Conservation (phyloP, 164 flowering plant genomes). For the Kalanchoe fedtschenkoi region DNA sequence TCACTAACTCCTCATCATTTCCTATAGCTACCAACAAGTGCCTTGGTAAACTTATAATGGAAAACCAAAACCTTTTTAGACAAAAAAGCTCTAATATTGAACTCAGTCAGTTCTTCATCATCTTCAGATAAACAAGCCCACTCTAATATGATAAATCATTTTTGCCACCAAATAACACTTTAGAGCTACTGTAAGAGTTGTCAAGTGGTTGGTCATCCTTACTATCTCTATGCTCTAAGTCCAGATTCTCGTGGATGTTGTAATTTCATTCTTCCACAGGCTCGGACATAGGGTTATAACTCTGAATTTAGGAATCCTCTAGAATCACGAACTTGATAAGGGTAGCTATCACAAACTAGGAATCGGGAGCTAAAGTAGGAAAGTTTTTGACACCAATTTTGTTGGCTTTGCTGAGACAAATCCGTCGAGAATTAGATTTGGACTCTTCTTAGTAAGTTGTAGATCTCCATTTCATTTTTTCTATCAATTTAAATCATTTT, state of each 20-base stretch:
- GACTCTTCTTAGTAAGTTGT: no score
- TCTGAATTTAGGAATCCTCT: constrained; percentile 17
- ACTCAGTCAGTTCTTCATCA: constrained; percentile 43
- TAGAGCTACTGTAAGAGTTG: constrained; percentile 10
- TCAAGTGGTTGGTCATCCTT: constrained; percentile 8
- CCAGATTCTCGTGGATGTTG: constrained; percentile 17
- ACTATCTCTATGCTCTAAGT: constrained; percentile 5
- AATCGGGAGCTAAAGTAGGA: no score
- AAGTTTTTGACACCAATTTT: no score
- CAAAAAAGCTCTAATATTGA: constrained; percentile 36
- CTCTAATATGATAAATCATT: constrained; percentile 22
- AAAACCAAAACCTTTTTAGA: constrained; percentile 31
- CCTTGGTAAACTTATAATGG: no score
- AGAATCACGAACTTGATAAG: no score
- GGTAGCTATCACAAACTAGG: no score
- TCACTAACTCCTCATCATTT: no score
- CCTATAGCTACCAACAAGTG: no score
- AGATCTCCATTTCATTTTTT: no score
- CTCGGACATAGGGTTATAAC: constrained; percentile 25
- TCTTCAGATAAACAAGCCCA: constrained; percentile 28
- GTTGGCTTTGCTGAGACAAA: no score
- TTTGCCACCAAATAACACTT: constrained; percentile 6
- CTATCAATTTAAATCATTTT: no score
- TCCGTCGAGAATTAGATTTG: no score
- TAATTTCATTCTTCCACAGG: constrained; percentile 20